These are phyloP conservation scores for Lepidium campestre DNA, from an alignment of 441 rosid genomes.

Conservation along the genomic window DNA sequence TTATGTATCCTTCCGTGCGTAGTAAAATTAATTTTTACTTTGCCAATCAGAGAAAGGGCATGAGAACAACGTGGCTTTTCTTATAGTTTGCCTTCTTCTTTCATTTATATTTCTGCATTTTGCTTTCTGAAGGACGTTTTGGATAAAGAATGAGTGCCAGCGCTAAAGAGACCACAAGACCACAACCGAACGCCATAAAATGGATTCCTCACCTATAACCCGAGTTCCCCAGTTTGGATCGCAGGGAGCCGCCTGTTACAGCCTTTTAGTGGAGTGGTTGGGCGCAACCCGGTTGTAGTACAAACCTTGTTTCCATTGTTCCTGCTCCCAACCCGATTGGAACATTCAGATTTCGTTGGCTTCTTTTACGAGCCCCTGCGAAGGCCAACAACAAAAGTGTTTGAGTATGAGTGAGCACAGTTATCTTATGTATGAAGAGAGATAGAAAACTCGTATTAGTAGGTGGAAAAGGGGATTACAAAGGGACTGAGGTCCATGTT, in stretches of 20 bases:
- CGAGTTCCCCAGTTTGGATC: slow-evolving; percentile 52
- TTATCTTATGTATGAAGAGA: too few species aligned
- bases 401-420: too few species aligned
- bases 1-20: neutral
- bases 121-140: slow-evolving; percentile 28
- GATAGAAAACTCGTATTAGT: too few species aligned
- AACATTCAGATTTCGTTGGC: too few species aligned
- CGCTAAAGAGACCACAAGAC: slow-evolving; percentile 47
- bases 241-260: slow-evolving; percentile 63
- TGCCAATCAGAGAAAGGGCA: neutral
- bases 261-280: slow-evolving; percentile 84
- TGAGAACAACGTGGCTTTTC: neutral
- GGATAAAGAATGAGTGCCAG: slow-evolving; percentile 66
- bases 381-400: too few species aligned
- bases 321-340: too few species aligned
- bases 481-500: too few species aligned
- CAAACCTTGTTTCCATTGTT: too few species aligned
- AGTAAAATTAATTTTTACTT: neutral
- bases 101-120: slow-evolving; percentile 7
- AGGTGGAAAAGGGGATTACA: too few species aligned
- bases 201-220: slow-evolving; percentile 50
- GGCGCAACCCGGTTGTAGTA: too few species aligned
- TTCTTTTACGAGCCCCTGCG: too few species aligned
- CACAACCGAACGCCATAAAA: too few species aligned
- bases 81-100: neutral